phyloP scores from a whole-genome alignment of 1,139 yeast genomes.

The Keqinozyma sinolaborantium region DNA sequence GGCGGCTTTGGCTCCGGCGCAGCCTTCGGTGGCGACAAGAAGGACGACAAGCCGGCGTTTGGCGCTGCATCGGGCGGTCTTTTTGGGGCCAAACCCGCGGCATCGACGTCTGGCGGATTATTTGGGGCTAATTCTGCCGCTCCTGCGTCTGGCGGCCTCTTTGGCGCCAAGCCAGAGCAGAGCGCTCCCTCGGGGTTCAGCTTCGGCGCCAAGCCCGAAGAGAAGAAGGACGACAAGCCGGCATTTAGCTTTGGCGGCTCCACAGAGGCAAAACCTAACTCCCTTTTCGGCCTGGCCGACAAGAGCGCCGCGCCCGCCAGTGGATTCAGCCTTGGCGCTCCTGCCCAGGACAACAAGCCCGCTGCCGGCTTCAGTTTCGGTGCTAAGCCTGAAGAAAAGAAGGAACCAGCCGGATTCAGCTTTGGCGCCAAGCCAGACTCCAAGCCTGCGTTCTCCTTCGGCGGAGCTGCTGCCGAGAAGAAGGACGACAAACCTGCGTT shows the following conservation, averaged over 20 bases:
- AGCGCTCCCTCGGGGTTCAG: neutral
- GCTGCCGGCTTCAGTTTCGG: conserved; percentile 10
- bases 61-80: conserved; percentile 14
- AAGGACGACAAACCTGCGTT: conserved; percentile 14
- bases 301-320: no score
- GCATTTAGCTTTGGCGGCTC: conserved; percentile 4
- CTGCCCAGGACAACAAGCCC: conserved; percentile 9
- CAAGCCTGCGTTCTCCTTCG: conserved; percentile 22
- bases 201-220: conserved; percentile 7
- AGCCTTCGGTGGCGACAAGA: conserved; percentile 6
- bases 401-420: conserved; percentile 8
- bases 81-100: conserved; percentile 18
- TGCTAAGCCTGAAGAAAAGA: conserved; percentile 6
- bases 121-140: conserved; percentile 25
- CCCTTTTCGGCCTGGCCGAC: conserved; percentile 3
- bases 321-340: conserved; percentile 8
- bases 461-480: conserved; percentile 17
- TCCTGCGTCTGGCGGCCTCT: conserved; percentile 5
- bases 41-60: conserved; percentile 10
- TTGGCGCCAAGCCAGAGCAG: conserved; percentile 19
- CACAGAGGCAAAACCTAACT: conserved; percentile 2
- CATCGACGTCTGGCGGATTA: conserved; percentile 7
- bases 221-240: conserved; percentile 3
- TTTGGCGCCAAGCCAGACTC: conserved; percentile 17
- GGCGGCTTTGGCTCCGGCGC: conserved; percentile 1